Evolutionary conservation across 2,329 filamentous ascomycete species (phyloP), one percentile per base, ranked within the genome.

Genomic region (Aspergillus sp.): DNA sequence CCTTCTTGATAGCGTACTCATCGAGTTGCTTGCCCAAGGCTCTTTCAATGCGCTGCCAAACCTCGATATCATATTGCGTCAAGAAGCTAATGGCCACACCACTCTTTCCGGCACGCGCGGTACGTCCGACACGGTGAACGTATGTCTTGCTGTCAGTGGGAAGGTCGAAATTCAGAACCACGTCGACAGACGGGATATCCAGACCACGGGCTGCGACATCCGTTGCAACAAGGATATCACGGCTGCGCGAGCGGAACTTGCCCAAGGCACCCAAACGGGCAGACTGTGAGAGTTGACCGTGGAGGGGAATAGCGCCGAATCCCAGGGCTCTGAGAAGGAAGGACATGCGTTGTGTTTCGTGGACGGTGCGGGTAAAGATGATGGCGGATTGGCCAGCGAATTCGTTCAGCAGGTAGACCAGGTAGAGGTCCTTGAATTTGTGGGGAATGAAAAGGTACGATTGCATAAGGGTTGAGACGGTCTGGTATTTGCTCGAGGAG

Each of bases 191-290:
- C 10, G 90, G 90, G 42, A 96, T 95, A 74, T 96, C 90, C 5
- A 96, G 77, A 76, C 90, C 91, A 65, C 90, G 84, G 1, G 90
- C 88, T 1, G 90, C 90, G n/a, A 96, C 88, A 65, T 96, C 90
- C 0, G 90, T 96, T 2, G 90, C 90, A 3, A 96, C 61, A 3
- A 98, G 80, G 35, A 98, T 91, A 55, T 94, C 83, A 38, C 90
- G 79, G n/a, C 79, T 81, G 6, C 84, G 83, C 3, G 85, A 77
- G 47, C 86, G 84, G 77, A 98, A 97, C 66, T 97, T 97, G 65
- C 86, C 88, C 7, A 98, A 75, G 0, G 93, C 88, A 5, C 89
- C 90, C 1, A 97, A 74, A 56, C 93, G 88, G 13, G 88, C 80
- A 1, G 87, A 88, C 66, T 98, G 93, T 1, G 84, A 90, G 44